Percentiles rank a stretch among this genome's conserved stretches.
Evolutionary conservation across 305 asterid species (phyloP).

Genomic region (Lippia alba): DNA sequence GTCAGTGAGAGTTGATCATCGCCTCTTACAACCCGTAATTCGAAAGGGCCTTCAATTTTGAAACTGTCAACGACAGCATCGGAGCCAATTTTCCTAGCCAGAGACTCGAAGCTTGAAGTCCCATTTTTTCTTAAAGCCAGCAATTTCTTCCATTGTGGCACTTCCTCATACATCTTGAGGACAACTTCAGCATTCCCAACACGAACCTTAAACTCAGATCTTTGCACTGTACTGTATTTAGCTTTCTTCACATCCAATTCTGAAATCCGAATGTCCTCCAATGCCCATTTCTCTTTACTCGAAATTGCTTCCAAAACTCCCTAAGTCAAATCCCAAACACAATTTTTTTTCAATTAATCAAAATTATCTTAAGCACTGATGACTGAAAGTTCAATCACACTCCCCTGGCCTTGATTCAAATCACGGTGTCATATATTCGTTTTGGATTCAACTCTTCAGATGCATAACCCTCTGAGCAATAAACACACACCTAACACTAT

Average conservation of each 20-base stretch:
- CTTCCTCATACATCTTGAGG: slow-evolving; percentile 65
- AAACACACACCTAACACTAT: neutral
- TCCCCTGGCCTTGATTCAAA: neutral
- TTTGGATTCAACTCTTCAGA: neutral
- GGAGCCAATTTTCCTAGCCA: slow-evolving; percentile 54
- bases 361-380: neutral
- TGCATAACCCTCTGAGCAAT: neutral
- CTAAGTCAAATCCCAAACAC: slow-evolving; percentile 35
- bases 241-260: slow-evolving; percentile 59
- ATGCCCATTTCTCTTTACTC: slow-evolving; percentile 64
- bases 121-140: slow-evolving; percentile 31
- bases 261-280: slow-evolving; percentile 63
- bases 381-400: slow-evolving; percentile 6
- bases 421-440: neutral
- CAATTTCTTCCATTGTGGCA: slow-evolving; percentile 65
- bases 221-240: slow-evolving; percentile 49
- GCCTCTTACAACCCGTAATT: slow-evolving; percentile 55
- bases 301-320: slow-evolving; percentile 67
- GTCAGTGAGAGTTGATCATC: slow-evolving; percentile 55
- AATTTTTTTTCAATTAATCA: neutral
- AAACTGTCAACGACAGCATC: slow-evolving; percentile 52
- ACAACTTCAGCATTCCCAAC: slow-evolving; percentile 58
- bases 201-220: slow-evolving; percentile 56
- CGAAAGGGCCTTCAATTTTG: slow-evolving; percentile 74
- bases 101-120: slow-evolving; percentile 51